Evolutionary conservation across 2,329 filamentous ascomycete species (phyloP).

Genomic region (Amauroascus verrucosus): DNA sequence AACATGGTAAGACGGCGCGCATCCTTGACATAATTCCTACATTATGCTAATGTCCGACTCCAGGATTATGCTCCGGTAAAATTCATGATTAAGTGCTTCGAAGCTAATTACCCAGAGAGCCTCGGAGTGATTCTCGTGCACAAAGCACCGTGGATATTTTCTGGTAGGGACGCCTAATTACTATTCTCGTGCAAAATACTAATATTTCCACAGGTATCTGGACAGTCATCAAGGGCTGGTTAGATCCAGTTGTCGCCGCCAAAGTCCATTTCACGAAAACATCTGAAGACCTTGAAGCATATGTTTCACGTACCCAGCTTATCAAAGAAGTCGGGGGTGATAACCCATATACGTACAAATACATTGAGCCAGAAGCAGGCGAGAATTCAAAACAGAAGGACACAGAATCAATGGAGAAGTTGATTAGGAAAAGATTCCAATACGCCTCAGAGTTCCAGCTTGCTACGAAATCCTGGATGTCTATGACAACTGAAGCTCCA

Average conservation of each 20-base stretch:
- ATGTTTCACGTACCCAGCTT: conserved; percentile 60
- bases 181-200: conserved; percentile 1
- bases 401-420: conserved; percentile 50
- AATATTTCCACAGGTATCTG: conserved; percentile 59
- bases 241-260: conserved; percentile 87
- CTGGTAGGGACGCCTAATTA: conserved; percentile 46
- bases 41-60: conserved; percentile 8
- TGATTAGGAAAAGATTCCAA: conserved; percentile 53
- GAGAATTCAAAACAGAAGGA: conserved; percentile 71
- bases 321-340: conserved; percentile 75
- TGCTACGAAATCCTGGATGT: conserved; percentile 66
- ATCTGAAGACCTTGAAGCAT: conserved; percentile 64
- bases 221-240: conserved; percentile 90
- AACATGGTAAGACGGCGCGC: conserved; percentile 63
- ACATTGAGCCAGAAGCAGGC: conserved; percentile 60
- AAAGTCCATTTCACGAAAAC: conserved; percentile 92
- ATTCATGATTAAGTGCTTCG: conserved; percentile 99
- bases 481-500: conserved; percentile 35
- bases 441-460: conserved; percentile 66
- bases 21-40: conserved; percentile 17
- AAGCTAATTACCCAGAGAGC: conserved; percentile 94
- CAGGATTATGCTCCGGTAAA: conserved; percentile 91
- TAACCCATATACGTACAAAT: conserved; percentile 75
- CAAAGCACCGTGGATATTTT: conserved; percentile 95
- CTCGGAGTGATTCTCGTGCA: conserved; percentile 85